phyloP scores from a whole-genome alignment of 495 filamentous ascomycete species.

The Chaetomium cochliodes region DNA sequence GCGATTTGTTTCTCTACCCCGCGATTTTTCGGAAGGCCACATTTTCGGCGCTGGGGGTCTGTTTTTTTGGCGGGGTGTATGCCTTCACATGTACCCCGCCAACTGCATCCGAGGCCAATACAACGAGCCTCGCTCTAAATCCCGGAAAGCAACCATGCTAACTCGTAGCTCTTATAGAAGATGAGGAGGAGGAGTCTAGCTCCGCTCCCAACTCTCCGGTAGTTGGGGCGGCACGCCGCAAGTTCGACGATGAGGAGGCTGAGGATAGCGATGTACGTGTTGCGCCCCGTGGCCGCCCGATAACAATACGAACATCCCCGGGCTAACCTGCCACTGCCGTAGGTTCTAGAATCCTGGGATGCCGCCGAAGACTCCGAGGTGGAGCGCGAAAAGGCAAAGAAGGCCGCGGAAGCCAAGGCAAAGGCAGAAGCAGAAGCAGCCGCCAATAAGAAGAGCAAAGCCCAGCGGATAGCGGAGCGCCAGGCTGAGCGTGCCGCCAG shows the following conservation, averaged over 20 bases:
- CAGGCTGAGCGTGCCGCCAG: constrained; percentile 51
- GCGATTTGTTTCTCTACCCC: constrained; percentile 24
- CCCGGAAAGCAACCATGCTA: constrained; percentile 29
- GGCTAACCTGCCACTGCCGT: constrained; percentile 20
- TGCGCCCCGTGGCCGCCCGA: not conserved
- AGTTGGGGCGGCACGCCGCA: constrained; percentile 52
- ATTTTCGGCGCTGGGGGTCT: not conserved
- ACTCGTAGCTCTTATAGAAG: constrained; percentile 39
- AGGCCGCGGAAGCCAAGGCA: constrained; percentile 79
- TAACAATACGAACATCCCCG: not conserved
- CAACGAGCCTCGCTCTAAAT: constrained; percentile 1
- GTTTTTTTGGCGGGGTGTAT: not conserved
- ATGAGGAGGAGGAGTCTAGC: constrained; percentile 70
- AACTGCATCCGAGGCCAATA: not conserved
- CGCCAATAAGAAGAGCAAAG: constrained; percentile 86
- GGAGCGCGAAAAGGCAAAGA: constrained; percentile 90
- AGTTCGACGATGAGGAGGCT: constrained; percentile 92
- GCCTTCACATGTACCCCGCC: not conserved
- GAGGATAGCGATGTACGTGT: constrained; percentile 74
- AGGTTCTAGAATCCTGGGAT: constrained; percentile 97
- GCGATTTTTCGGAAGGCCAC: constrained; percentile 19
- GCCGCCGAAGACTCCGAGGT: constrained; percentile 95
- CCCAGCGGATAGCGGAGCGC: constrained; percentile 82
- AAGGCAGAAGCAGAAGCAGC: constrained; percentile 89
- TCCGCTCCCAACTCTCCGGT: constrained; percentile 60